Evolutionary conservation across 2,329 filamentous ascomycete species (phyloP).

Genomic region (Aspergillus fructus): DNA sequence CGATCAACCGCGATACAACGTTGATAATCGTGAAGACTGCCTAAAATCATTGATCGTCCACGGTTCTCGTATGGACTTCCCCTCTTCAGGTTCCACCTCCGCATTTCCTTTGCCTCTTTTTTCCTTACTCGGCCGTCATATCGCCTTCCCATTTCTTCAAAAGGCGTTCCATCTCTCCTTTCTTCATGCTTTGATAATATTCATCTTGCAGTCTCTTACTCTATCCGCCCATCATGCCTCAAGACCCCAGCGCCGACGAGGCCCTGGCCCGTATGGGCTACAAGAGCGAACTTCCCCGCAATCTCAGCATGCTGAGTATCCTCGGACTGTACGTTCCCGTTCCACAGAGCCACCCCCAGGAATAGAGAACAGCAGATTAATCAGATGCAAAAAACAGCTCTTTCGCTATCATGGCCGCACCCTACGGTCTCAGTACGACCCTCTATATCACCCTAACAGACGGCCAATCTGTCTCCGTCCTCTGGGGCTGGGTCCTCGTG

Average conservation of each 20-base stretch:
- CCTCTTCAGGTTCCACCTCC: background rate
- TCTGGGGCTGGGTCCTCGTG: conserved; percentile 70
- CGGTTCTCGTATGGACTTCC: background rate
- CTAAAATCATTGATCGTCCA: too few species aligned
- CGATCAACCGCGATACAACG: background rate
- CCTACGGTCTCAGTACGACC: conserved; percentile 67
- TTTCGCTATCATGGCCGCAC: conserved; percentile 74
- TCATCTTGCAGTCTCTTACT: background rate
- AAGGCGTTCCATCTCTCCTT: background rate
- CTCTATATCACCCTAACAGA: conserved; percentile 67
- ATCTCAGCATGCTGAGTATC: conserved; percentile 68
- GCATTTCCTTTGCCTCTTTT: background rate
- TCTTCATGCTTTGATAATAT: conserved; percentile 2
- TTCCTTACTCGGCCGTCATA: background rate
- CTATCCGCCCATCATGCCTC: conserved; percentile 13
- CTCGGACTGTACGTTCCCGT: conserved; percentile 54
- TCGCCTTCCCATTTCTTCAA: background rate
- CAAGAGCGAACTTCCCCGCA: conserved; percentile 64
- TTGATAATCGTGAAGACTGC: background rate
- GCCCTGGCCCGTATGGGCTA: conserved; percentile 67
- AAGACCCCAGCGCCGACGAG: conserved; percentile 53
- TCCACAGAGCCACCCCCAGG: background rate
- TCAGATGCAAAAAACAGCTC: conserved; percentile 41
- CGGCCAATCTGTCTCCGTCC: conserved; percentile 66
- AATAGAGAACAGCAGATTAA: background rate